Conservation (phyloP, 306 rosid species). For the Cucumis cinereus region DNA sequence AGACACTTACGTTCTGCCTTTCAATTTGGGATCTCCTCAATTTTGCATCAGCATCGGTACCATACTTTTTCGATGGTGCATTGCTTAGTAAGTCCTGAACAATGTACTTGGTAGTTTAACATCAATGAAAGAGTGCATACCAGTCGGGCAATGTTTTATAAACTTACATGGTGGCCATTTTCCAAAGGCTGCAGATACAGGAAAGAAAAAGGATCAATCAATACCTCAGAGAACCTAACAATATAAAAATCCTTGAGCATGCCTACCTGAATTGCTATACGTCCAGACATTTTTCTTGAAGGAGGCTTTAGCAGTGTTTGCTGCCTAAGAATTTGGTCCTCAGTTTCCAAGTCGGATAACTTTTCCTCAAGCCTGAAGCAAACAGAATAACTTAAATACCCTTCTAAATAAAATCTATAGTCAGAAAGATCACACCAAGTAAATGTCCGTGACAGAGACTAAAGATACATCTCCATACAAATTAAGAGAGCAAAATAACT, state of each 20-base stretch:
- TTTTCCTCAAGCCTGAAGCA: conserved; percentile 78
- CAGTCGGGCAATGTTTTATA: conserved; percentile 5
- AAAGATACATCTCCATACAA: conserved; percentile 7
- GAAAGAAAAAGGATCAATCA: conserved; percentile 21
- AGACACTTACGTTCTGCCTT: conserved; percentile 54
- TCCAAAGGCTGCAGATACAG: conserved; percentile 38
- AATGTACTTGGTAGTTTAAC: neutral
- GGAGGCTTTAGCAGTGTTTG: conserved; percentile 52
- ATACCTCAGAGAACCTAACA: conserved; percentile 7
- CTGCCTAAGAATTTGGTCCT: conserved; percentile 65
- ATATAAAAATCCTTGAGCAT: neutral
- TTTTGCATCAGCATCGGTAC: conserved; percentile 33
- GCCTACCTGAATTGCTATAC: conserved; percentile 40
- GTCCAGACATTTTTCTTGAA: conserved; percentile 49
- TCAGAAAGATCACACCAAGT: neutral
- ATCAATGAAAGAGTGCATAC: conserved; percentile 8
- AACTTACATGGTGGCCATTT: conserved; percentile 67
- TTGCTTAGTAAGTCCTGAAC: conserved; percentile 31
- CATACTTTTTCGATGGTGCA: conserved; percentile 38
- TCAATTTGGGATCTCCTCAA: conserved; percentile 55
- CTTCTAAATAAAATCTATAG: neutral
- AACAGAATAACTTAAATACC: conserved; percentile 1
- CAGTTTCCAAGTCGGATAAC: conserved; percentile 68
- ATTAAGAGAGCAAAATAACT: conserved; percentile 4
- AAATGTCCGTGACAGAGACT: neutral